Percentiles rank a stretch among this genome's conserved stretches.
Conservation (phyloP, 352 stramenopile genomes). For the Globisporangium spiculum region DNA sequence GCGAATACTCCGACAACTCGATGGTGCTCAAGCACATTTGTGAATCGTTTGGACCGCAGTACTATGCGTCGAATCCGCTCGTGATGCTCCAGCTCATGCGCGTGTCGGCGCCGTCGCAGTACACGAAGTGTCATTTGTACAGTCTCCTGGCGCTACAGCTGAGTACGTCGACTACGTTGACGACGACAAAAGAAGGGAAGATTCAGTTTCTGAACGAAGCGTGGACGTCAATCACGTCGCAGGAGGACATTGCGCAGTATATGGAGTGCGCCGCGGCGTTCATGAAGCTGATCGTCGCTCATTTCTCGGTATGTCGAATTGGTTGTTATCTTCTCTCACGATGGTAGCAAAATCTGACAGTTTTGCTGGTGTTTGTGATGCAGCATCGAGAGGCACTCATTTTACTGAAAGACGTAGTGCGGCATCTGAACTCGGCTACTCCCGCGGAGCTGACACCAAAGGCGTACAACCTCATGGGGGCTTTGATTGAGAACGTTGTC, state of each 20-base stretch:
- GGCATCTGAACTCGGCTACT: constrained; percentile 65
- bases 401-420: constrained; percentile 84
- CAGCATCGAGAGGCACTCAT: constrained; percentile 76
- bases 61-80: constrained; percentile 53
- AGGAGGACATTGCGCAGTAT: constrained; percentile 73
- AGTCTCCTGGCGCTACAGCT: constrained; percentile 66
- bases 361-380: neutral
- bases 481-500: constrained; percentile 78
- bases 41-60: constrained; percentile 60
- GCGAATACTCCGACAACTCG: constrained; percentile 79
- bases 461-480: constrained; percentile 66
- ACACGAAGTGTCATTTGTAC: constrained; percentile 68
- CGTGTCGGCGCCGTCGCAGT: constrained; percentile 45
- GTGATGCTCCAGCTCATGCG: constrained; percentile 74
- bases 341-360: neutral
- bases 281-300: constrained; percentile 81
- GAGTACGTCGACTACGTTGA: constrained; percentile 30
- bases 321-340: neutral
- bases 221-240: constrained; percentile 76
- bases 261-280: constrained; percentile 81
- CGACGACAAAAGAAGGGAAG: constrained; percentile 40
- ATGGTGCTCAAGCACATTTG: constrained; percentile 89
- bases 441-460: constrained; percentile 54
- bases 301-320: constrained; percentile 56
- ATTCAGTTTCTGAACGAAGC: constrained; percentile 84